Evolutionary conservation across 352 stramenopile species (phyloP), one percentile per base, ranked within the genome.

Genomic region (Phytophthora citrophthora): DNA sequence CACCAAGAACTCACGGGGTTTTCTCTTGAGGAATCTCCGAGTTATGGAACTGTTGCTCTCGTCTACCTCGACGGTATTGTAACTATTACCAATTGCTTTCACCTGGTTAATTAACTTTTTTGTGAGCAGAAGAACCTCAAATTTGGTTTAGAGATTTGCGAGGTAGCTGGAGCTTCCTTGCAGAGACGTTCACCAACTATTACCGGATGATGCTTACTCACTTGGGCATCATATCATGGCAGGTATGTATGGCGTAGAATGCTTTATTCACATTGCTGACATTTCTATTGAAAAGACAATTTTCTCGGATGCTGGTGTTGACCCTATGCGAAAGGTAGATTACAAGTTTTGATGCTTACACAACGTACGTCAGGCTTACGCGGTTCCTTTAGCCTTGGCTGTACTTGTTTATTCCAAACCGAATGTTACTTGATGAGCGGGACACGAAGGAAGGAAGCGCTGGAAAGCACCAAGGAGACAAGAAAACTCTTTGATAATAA

Each of bases 121-220:
- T 38, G 13, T 27, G 53, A 39, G 7, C 50, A 90, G 79, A 72
- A 47, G 54, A 39, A 27, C 52, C 76, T 12, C 75, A 94, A 62
- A 70, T 92, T 39, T 92, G 86, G 86, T 88, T 91, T 57, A 70
- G 68, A 10, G 74, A 92, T 57, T 54, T 88, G 34, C 68, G 67
- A 34, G 82, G 75, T 2, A 62, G 63, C 15, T 92, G 86, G 86
- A 85, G 81, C 52, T 94, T 91, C 45, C 71, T 94, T 13, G 81
- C 86, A 1, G 58, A 82, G 36, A 81, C 61, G 11, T 94, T 94
- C 49, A 77, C 68, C 20, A 79, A 91, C 34, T 94, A 94, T 64
- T 94, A 94, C 61, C 83, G 86, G 48, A 86, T 92, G 77, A 91
- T 92, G 78, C 77, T 94, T 38, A 72, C 74, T 32, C 86, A 94